phyloP scores from a whole-genome alignment of 768 basidiomycete genomes.

The Kwoniella botswanensis region DNA sequence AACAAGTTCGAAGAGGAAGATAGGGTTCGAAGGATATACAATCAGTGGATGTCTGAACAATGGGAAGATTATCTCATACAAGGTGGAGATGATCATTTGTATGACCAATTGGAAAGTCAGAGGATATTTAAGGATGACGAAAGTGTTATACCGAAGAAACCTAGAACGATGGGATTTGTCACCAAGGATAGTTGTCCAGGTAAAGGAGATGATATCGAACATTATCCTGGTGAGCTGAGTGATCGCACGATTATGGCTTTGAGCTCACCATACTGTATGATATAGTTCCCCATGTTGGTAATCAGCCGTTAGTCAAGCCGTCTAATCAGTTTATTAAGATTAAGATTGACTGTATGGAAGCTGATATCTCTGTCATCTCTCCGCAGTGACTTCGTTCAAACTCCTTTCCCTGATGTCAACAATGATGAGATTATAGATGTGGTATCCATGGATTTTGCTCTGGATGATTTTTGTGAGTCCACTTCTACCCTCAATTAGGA shows the following conservation, averaged over 20 bases:
- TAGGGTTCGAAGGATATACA: constrained; percentile 23
- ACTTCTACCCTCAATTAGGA: background rate
- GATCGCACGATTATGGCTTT: background rate
- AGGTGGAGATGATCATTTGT: background rate
- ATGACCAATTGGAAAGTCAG: constrained; percentile 21
- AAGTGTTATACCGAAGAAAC: constrained; percentile 16
- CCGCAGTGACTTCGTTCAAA: constrained; percentile 49
- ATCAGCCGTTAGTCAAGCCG: constrained; percentile 39
- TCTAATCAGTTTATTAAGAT: background rate
- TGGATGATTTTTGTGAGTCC: constrained; percentile 55
- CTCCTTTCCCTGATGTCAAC: constrained; percentile 41
- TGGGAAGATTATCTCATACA: constrained; percentile 28
- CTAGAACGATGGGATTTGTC: constrained; percentile 41
- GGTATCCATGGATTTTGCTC: constrained; percentile 53
- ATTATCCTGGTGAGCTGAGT: constrained; percentile 48
- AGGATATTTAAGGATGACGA: constrained; percentile 20
- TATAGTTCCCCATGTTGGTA: constrained; percentile 33
- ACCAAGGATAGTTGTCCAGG: constrained; percentile 46
- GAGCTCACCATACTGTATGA: background rate
- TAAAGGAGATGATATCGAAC: constrained; percentile 54
- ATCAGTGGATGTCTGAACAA: constrained; percentile 34
- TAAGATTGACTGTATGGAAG: background rate
- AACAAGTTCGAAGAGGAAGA: constrained; percentile 31
- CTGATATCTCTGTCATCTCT: background rate
- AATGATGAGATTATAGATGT: constrained; percentile 50